Percentiles rank a stretch among this genome's conserved stretches.
phyloP scores from a whole-genome alignment of 495 filamentous ascomycete species.

The Alectoria sarmentosa region DNA sequence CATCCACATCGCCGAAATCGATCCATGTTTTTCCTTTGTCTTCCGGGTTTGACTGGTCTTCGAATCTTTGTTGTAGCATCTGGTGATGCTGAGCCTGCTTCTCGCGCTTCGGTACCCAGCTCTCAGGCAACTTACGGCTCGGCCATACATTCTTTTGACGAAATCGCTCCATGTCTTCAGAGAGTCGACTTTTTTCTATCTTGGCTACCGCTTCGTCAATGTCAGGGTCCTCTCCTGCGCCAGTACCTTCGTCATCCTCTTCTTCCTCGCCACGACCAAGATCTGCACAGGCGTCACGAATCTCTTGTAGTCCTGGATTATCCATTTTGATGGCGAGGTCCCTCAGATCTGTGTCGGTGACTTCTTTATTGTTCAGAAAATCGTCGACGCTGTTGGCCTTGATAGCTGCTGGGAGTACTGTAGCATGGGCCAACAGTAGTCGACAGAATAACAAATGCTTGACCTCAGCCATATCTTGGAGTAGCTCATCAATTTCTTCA shows the following conservation, averaged over 20 bases:
- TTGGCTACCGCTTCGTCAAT: not conserved
- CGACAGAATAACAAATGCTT: constrained; percentile 46
- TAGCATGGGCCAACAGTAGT: constrained; percentile 41
- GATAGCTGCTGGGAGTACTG: constrained; percentile 40
- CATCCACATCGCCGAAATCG: constrained; percentile 26
- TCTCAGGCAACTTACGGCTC: constrained; percentile 21
- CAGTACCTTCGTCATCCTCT: constrained; percentile 25
- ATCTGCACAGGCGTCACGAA: constrained; percentile 48
- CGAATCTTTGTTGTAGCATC: constrained; percentile 6
- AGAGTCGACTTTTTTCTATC: constrained; percentile 9
- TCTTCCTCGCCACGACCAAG: constrained; percentile 38
- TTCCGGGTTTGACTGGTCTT: constrained; percentile 7
- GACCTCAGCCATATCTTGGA: constrained; percentile 42
- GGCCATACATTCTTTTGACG: not conserved
- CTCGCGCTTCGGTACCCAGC: constrained; percentile 27
- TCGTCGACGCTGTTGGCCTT: constrained; percentile 39
- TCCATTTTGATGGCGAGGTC: constrained; percentile 45
- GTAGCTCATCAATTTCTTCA: constrained; percentile 37
- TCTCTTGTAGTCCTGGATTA: constrained; percentile 38
- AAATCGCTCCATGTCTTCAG: constrained; percentile 1
- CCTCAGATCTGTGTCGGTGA: constrained; percentile 39
- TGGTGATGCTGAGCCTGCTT: constrained; percentile 14
- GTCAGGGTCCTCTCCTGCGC: constrained; percentile 24
- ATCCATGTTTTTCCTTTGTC: constrained; percentile 17
- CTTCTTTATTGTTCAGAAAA: constrained; percentile 38